Percentiles rank a stretch among this genome's conserved stretches.
These are phyloP conservation scores for Kluyveromyces starmeri DNA, from an alignment of 805 yeast species.

Conservation along the genomic window DNA sequence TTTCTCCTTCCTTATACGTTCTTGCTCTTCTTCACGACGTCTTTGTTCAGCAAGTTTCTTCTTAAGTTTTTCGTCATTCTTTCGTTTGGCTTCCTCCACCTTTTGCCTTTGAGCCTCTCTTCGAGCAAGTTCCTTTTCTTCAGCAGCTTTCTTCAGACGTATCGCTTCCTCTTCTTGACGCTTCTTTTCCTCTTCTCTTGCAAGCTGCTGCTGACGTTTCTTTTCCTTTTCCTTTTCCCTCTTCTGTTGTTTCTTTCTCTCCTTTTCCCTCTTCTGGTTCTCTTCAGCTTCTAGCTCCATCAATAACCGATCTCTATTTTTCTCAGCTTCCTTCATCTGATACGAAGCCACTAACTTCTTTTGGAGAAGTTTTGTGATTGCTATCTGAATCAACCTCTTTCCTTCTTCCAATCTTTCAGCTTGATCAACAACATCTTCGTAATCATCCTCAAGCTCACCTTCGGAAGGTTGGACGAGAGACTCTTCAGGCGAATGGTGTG, in stretches of 20 bases:
- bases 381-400: conserved; percentile 67
- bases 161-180: conserved; percentile 49
- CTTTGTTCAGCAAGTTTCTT: conserved; percentile 34
- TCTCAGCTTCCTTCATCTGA: conserved; percentile 74
- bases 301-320: conserved; percentile 50
- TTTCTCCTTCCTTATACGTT: conserved; percentile 29
- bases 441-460: conserved; percentile 20
- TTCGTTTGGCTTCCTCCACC: conserved; percentile 33
- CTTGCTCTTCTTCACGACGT: conserved; percentile 34
- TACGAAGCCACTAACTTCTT: conserved; percentile 66
- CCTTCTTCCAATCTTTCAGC: conserved; percentile 69
- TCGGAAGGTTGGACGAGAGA: conserved; percentile 14
- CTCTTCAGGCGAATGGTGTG: too few species aligned
- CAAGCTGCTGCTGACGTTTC: conserved; percentile 51
- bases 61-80: conserved; percentile 34
- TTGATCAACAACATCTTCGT: conserved; percentile 39
- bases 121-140: conserved; percentile 35
- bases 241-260: conserved; percentile 54
- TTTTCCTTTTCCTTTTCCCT: conserved; percentile 66
- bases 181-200: conserved; percentile 52
- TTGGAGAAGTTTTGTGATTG: conserved; percentile 70
- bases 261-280: conserved; percentile 51
- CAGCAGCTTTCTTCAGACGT: conserved; percentile 36
- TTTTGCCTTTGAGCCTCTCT: conserved; percentile 31
- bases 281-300: conserved; percentile 68